A percentile compares a stretch with the other conserved stretches of the same genome.
Conservation (phyloP, 169 alveolate genomes). For the Babesia caballi region DNA sequence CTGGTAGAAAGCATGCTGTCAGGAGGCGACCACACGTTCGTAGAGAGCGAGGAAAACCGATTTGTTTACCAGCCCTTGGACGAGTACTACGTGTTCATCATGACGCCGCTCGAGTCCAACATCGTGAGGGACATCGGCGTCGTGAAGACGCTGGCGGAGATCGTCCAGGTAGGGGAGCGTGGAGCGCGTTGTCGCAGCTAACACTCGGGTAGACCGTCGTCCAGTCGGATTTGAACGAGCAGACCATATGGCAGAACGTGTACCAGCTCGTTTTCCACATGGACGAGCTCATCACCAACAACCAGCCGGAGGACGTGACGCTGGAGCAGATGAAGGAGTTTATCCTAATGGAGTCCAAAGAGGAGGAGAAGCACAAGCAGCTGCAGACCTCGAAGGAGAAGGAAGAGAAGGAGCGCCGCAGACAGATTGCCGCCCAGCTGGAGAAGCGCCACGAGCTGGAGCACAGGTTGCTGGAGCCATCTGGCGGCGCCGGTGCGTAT, state of each 20-base stretch:
- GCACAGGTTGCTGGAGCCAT: slow-evolving; percentile 25
- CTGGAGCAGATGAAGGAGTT: slow-evolving; percentile 72
- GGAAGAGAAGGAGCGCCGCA: slow-evolving; percentile 87
- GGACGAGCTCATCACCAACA: slow-evolving; percentile 75
- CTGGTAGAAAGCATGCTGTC: neutral
- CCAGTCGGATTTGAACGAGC: slow-evolving; percentile 67
- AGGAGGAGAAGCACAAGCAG: slow-evolving; percentile 72
- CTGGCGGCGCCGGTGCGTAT: too few species aligned
- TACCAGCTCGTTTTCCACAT: slow-evolving; percentile 74
- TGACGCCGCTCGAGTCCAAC: slow-evolving; percentile 77
- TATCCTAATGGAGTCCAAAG: slow-evolving; percentile 79
- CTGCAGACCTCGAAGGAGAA: slow-evolving; percentile 73
- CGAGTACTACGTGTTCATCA: slow-evolving; percentile 73
- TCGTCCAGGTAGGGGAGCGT: slow-evolving; percentile 65
- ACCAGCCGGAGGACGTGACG: slow-evolving; percentile 69
- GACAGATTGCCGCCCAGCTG: slow-evolving; percentile 83
- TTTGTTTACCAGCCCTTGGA: slow-evolving; percentile 77
- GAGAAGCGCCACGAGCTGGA: slow-evolving; percentile 83
- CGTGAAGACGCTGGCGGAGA: slow-evolving; percentile 72
- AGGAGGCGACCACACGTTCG: slow-evolving; percentile 74
- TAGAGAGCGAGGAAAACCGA: slow-evolving; percentile 74
- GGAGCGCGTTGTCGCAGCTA: neutral
- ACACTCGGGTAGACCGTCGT: slow-evolving; percentile 24
- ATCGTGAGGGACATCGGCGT: slow-evolving; percentile 73
- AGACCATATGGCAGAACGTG: slow-evolving; percentile 65